Percentiles rank a stretch among this genome's conserved stretches.
Conservation (phyloP, 345 rosid genomes). For the Lepidium sativum region DNA sequence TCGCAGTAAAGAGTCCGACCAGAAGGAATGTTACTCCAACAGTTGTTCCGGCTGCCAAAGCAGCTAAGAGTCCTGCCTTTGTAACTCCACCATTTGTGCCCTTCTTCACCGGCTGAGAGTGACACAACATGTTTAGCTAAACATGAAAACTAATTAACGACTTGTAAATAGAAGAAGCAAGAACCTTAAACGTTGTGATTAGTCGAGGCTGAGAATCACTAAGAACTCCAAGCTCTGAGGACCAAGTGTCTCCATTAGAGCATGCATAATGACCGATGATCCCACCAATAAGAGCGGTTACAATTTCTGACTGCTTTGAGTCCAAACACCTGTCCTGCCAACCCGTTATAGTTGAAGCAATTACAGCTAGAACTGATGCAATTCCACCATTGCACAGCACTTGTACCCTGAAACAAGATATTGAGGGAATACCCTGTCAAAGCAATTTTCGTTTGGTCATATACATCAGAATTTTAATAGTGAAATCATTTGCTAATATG, state of each 20-base stretch:
- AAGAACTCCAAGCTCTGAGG: slow-evolving; percentile 95
- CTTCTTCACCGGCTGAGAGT: slow-evolving; percentile 66
- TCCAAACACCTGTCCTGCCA: slow-evolving; percentile 76
- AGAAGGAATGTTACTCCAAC: slow-evolving; percentile 69
- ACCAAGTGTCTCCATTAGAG: slow-evolving; percentile 96
- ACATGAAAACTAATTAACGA: not conserved
- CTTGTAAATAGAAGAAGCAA: not conserved
- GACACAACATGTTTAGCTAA: slow-evolving; percentile 12
- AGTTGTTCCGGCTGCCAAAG: slow-evolving; percentile 65
- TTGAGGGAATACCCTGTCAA: slow-evolving; percentile 13
- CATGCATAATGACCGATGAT: slow-evolving; percentile 86
- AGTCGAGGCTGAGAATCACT: slow-evolving; percentile 82
- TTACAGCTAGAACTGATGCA: slow-evolving; percentile 49
- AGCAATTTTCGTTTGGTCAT: not conserved
- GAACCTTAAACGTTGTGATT: slow-evolving; percentile 88
- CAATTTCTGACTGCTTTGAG: slow-evolving; percentile 37
- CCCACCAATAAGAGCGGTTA: slow-evolving; percentile 75
- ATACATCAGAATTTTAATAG: not conserved
- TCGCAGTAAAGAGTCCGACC: slow-evolving; percentile 55
- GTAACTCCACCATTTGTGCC: slow-evolving; percentile 98
- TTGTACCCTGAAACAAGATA: slow-evolving; percentile 60
- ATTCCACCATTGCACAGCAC: slow-evolving; percentile 74
- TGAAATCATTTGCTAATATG: not conserved
- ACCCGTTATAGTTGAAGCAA: slow-evolving; percentile 44
- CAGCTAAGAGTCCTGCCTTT: slow-evolving; percentile 68